These are phyloP conservation scores for Aspergillus bombycis DNA, from an alignment of 2,329 filamentous ascomycete genomes.

Conservation along the genomic window DNA sequence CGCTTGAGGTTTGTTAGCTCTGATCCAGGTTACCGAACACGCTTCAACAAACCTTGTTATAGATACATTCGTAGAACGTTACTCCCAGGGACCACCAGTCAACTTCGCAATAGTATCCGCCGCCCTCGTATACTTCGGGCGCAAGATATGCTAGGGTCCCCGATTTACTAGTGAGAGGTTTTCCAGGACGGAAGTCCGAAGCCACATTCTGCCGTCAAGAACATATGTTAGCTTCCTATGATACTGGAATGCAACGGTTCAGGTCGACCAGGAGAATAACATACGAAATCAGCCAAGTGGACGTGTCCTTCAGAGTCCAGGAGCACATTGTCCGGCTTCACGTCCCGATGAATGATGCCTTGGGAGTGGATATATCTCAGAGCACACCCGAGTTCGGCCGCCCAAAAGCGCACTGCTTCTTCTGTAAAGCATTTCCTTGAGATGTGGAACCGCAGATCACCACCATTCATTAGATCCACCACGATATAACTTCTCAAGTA, in stretches of 20 bases:
- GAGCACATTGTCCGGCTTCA: conserved; percentile 90
- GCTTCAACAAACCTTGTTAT: conserved; percentile 75
- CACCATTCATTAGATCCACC: conserved; percentile 96
- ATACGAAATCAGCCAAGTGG: conserved; percentile 94
- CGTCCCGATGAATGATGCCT: conserved; percentile 86
- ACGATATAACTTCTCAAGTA: conserved; percentile 73
- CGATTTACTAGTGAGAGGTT: conserved; percentile 89
- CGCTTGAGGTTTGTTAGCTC: conserved; percentile 59
- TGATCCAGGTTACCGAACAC: neutral
- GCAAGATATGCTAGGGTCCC: conserved; percentile 94
- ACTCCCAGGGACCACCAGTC: conserved; percentile 99
- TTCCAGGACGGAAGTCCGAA: conserved; percentile 83
- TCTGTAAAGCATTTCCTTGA: conserved; percentile 97
- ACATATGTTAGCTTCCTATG: conserved; percentile 14
- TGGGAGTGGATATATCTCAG: conserved; percentile 83
- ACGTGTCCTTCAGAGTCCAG: conserved; percentile 90
- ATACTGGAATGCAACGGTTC: neutral
- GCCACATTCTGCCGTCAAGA: conserved; percentile 76
- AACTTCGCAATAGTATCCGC: conserved; percentile 84
- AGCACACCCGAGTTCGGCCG: conserved; percentile 89
- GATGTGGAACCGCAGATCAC: conserved; percentile 95
- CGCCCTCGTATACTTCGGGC: conserved; percentile 90
- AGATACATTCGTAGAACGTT: conserved; percentile 99
- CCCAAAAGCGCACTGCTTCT: conserved; percentile 96
- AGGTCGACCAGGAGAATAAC: conserved; percentile 36